Evolutionary conservation across 768 basidiomycete species (phyloP).

Genomic region (Russula earlei): DNA sequence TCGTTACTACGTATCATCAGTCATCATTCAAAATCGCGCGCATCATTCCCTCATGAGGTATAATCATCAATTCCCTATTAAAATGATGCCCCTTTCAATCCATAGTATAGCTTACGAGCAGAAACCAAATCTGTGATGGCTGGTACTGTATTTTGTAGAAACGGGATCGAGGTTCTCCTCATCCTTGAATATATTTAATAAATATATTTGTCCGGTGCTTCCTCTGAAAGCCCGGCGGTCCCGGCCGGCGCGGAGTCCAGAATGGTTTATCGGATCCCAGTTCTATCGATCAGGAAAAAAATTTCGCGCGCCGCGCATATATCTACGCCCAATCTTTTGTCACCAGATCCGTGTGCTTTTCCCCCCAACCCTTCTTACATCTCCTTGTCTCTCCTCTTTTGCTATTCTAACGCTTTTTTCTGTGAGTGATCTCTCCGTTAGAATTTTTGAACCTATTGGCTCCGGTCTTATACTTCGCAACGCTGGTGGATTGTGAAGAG

Average conservation of each 20-base stretch:
- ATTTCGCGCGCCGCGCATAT: conserved; percentile 22
- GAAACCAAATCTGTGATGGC: not conserved
- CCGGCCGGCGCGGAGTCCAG: conserved; percentile 14
- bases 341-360: conserved; percentile 25
- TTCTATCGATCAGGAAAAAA: conserved; percentile 21
- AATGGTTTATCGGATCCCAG: conserved; percentile 17
- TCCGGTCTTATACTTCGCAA: not conserved
- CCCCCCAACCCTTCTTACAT: conserved; percentile 36
- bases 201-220: too few species aligned
- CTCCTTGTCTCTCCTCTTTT: conserved; percentile 36
- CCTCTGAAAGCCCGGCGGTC: not conserved
- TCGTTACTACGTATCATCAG: conserved; percentile 8
- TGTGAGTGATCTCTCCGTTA: conserved; percentile 30
- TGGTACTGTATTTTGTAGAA: not conserved
- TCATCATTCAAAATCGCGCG: not conserved
- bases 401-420: conserved; percentile 32
- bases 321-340: conserved; percentile 27
- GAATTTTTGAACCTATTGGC: conserved; percentile 2
- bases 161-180: not conserved
- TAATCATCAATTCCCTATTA: not conserved
- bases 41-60: too few species aligned
- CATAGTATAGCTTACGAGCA: conserved; percentile 4
- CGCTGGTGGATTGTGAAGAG: conserved; percentile 12
- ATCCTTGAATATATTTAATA: too few species aligned
- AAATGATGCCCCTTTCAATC: not conserved